Base-by-base conservation (phyloP, 148 eudicot species). In the Drosera capensis region DNA sequence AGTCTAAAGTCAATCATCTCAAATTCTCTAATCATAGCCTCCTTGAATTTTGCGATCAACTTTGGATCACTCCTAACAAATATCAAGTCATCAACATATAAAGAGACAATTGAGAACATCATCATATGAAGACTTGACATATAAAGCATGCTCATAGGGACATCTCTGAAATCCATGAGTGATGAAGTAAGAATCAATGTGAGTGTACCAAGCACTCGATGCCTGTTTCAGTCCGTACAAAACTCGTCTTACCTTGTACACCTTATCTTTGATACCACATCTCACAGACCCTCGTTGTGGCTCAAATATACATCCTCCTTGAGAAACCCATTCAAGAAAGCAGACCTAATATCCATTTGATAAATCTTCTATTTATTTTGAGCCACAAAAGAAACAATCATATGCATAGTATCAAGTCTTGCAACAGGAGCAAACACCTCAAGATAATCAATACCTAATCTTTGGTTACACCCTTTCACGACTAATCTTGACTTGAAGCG, bases 181-280 rank as follows among this genome's bases (percentile, higher is more conserved):
- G 3, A 2, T 0, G 16, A 45, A 45, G 24, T 34, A 31, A 8
- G 53, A 30, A 49, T 64, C 40, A 8, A 64, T 64, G 3, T 43
- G 23, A 26, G 49, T 45, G 5, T 57, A 55, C 45, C 49, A 51
- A 0, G 62, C 57, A 13, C 58, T 39, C 19, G 52, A 58, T 19
- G 54, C 35, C 15, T 57, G 58, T 23, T 64, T 57, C 13, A 57
- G 21, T 8, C 60, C 59, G 9, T 62, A 55, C 1, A 62, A 23
- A 1, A 40, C 55, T 52, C 55, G 48, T 22, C 49, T 40, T 1
- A 52, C n/a, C 1, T 23, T 16, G 24, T 15, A 34, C 13, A 47
- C 35, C 13, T 62, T 41, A 9, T 40, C 23, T 36, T 46, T 49
- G 16, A 54, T 22, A 0, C 53, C 60, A 40, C 43, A 13, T 14